Percentiles rank a stretch among this genome's conserved stretches.
Conservation (phyloP, 495 filamentous ascomycete genomes). For the Pseudomonodictys pantanalensis region DNA sequence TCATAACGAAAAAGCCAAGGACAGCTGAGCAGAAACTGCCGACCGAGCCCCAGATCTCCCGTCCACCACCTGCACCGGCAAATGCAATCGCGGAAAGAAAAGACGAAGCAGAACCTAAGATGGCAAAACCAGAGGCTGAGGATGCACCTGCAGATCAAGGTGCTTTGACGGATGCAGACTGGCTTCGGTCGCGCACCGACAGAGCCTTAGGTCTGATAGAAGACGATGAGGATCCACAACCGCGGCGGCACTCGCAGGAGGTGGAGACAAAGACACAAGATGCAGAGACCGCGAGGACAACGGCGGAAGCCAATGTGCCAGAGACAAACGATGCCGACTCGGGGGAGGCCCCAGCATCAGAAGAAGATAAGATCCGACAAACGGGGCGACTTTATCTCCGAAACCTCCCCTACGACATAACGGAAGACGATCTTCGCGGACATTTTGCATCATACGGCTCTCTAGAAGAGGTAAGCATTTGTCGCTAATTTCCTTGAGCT, state of each 20-base stretch:
- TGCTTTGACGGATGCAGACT: slow-evolving; percentile 74
- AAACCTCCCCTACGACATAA: slow-evolving; percentile 79
- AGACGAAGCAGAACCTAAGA: not conserved
- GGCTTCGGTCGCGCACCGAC: slow-evolving; percentile 90
- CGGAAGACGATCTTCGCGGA: slow-evolving; percentile 70
- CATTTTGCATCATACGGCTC: slow-evolving; percentile 68
- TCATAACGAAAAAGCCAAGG: slow-evolving; percentile 49
- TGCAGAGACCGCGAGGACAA: not conserved
- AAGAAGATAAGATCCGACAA: slow-evolving; percentile 48
- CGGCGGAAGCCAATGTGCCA: not conserved
- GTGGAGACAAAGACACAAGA: not conserved
- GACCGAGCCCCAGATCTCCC: not conserved
- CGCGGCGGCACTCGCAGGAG: not conserved
- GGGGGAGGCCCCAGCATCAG: slow-evolving; percentile 22
- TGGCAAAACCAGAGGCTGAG: slow-evolving; percentile 1
- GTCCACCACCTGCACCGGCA: not conserved
- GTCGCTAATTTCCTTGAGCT: slow-evolving; percentile 25
- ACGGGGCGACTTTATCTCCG: slow-evolving; percentile 78
- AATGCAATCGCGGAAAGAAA: not conserved
- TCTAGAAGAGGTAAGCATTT: slow-evolving; percentile 77
- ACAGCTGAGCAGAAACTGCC: slow-evolving; percentile 1
- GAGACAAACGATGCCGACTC: slow-evolving; percentile 39
- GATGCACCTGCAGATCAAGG: slow-evolving; percentile 2
- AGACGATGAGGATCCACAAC: slow-evolving; percentile 42
- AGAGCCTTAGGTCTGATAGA: slow-evolving; percentile 82